Conservation (phyloP, 495 filamentous ascomycete genomes). For the Cenococcum geophilum region DNA sequence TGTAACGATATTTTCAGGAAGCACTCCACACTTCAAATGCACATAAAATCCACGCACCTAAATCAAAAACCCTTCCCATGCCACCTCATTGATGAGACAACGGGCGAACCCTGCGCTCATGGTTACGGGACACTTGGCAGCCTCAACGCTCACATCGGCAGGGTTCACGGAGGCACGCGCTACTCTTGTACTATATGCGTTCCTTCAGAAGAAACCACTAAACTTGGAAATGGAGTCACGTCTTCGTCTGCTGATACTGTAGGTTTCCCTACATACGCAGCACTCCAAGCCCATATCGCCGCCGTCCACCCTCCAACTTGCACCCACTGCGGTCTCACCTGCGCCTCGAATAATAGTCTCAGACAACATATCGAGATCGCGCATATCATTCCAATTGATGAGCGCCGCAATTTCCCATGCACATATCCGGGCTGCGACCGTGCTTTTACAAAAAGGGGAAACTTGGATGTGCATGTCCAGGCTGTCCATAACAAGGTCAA, state of each 20-base stretch:
- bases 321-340: conserved; percentile 60
- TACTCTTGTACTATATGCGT: conserved; percentile 70
- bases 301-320: conserved; percentile 69
- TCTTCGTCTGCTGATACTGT: conserved; percentile 31
- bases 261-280: conserved; percentile 64
- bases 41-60: conserved; percentile 69
- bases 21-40: conserved; percentile 75
- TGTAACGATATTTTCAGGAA: conserved; percentile 82
- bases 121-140: conserved; percentile 65
- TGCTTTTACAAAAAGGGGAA: conserved; percentile 69
- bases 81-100: conserved; percentile 48
- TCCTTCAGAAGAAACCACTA: conserved; percentile 25
- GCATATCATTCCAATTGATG: conserved; percentile 37
- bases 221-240: conserved; percentile 13
- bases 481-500: conserved; percentile 63
- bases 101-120: conserved; percentile 54
- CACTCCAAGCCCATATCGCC: conserved; percentile 65
- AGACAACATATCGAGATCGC: conserved; percentile 45
- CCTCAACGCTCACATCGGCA: conserved; percentile 63
- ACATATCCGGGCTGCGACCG: conserved; percentile 58
- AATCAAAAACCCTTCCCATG: conserved; percentile 63
- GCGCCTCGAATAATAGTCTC: conserved; percentile 53
- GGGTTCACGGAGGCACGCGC: conserved; percentile 59
- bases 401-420: conserved; percentile 54
- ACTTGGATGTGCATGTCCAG: conserved; percentile 71